Evolutionary conservation across 2,329 filamentous ascomycete genomes (phyloP), one percentile per base, ranked within the genome.

Genomic region (Aureobasidium sp.): DNA sequence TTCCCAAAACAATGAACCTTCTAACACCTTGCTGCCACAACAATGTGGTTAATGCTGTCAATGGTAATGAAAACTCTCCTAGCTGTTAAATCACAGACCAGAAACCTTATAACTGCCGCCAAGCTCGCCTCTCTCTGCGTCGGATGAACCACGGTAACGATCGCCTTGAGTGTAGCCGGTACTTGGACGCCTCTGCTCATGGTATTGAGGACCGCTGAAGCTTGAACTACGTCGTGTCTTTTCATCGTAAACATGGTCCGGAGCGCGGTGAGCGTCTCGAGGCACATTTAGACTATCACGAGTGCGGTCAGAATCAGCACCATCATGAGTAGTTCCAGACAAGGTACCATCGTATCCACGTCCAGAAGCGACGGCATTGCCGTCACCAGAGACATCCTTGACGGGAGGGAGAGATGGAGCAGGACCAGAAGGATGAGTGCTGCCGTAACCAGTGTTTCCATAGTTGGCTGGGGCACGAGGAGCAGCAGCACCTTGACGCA

Each of bases 401-500:
- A 42, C 42, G 2, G 40, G 52, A 17, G 30, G 35, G 11, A 37
- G 29, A 17, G 40, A 32, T 12, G 34, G 40, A 32, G 41, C 41
- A 14, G 52, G 40, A 25, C 30, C 34, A 12, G 32, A 44, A 19
- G 40, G 35, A 40, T 44, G 29, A 11, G 52, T 38, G 40, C 48
- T 45, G 12, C 41, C 35, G 30, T 41, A 35, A 6, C 40, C 41
- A 45, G 44, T 32, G 45, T 51, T 41, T n/a, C 45, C 45, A 16
- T 55, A 55, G 39, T 55, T 55, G 29, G 53, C 53, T 10, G 53
- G 53, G n/a, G 53, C 53, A 34, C 44, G 37, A 25, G 53, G 53
- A 32, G 57, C 48, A 60, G 59, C 39, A 55, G 55, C 27, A 62
- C 35, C 30, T 50, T 55, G 41, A 52, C 56, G 38, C 34, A 57